Base-by-base conservation (phyloP, 2,329 filamentous ascomycete genomes). In the Curvularia lunata region DNA sequence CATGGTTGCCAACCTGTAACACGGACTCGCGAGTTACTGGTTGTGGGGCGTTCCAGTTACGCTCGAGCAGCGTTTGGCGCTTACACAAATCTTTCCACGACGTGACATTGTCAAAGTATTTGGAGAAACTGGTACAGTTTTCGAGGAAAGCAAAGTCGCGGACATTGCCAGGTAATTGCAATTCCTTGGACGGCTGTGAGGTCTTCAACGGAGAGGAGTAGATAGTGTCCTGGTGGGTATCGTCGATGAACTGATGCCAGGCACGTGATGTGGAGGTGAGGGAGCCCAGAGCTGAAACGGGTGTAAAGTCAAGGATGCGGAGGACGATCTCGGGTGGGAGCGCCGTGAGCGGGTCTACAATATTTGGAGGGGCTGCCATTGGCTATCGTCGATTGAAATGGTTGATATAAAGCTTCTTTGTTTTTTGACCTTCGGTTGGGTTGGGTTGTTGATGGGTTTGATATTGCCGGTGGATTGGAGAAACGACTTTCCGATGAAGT, bases 191-290 rank as follows among this genome's bases (percentile, higher is more conserved):
- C 9, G 43, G 25, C n/a, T 54, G 51, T 28, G n/a, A 32, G 8
- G 55, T 58, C 27, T 54, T 58, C 1, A 50, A 46, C 2, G 45
- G 55, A 4, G 51, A 48, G 4, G 55, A 58, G 40, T 58, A 58
- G 25, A 58, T 54, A 12, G 40, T 40, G 19, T 54, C 45, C 37
- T 49, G 50, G 21, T 58, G 55, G 25, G 40, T 54, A 5, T 49
- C 12, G 45, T 58, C 55, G 45, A 58, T 58, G 25, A 58, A 58
- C 7, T 58, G 51, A 16, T 58, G 51, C 55, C 55, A 58, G 25
- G 50, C 55, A 27, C 27, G 51, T 38, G 55, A 58, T 21, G 32
- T 40, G 27, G 23, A 47, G 13, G 40, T 49, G 28, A 58, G 55
- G n/a, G 50, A 49, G 13, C 28, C 51, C 34, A 58, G 46, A 1